Conservation (phyloP, 129 eudicot genomes). For the Dittrichia graveolens region DNA sequence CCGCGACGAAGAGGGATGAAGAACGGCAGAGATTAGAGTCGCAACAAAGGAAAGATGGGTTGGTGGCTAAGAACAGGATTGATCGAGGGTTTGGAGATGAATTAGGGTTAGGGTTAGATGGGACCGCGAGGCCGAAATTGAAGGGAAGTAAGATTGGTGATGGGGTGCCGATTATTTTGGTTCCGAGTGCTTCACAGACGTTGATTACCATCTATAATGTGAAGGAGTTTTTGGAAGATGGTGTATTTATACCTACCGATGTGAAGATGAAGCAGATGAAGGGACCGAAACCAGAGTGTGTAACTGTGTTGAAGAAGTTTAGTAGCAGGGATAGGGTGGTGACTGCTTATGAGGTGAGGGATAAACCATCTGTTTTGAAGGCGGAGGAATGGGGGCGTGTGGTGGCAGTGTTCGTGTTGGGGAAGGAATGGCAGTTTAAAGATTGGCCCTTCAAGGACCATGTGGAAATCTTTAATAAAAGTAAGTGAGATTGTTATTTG, state of each 20-base stretch:
- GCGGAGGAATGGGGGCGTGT: conserved; percentile 96
- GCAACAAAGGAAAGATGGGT: conserved; percentile 76
- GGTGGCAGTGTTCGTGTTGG: conserved; percentile 90
- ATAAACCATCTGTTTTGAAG: conserved; percentile 84
- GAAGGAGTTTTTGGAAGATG: conserved; percentile 98
- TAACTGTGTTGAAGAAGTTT: conserved; percentile 94
- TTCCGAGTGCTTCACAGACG: conserved; percentile 89
- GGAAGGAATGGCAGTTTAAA: conserved; percentile 99
- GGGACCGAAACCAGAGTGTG: conserved; percentile 92
- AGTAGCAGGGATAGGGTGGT: conserved; percentile 92
- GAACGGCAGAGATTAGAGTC: conserved; percentile 65
- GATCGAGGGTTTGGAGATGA: conserved; percentile 67
- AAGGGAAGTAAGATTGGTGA: conserved; percentile 87
- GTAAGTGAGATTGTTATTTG: conserved; percentile 42
- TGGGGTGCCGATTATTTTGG: conserved; percentile 94
- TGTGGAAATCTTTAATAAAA: conserved; percentile 92
- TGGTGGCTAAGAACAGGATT: conserved; percentile 65
- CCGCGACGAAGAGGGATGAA: conserved; percentile 71
- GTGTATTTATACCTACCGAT: conserved; percentile 90
- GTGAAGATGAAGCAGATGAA: conserved; percentile 90
- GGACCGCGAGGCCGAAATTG: conserved; percentile 50
- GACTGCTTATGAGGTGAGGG: conserved; percentile 96
- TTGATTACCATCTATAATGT: conserved; percentile 92
- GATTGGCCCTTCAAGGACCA: conserved; percentile 99
- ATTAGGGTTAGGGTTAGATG: conserved; percentile 52